These are phyloP conservation scores for Penicillium silybi DNA, from an alignment of 495 filamentous ascomycete genomes.

Conservation along the genomic window DNA sequence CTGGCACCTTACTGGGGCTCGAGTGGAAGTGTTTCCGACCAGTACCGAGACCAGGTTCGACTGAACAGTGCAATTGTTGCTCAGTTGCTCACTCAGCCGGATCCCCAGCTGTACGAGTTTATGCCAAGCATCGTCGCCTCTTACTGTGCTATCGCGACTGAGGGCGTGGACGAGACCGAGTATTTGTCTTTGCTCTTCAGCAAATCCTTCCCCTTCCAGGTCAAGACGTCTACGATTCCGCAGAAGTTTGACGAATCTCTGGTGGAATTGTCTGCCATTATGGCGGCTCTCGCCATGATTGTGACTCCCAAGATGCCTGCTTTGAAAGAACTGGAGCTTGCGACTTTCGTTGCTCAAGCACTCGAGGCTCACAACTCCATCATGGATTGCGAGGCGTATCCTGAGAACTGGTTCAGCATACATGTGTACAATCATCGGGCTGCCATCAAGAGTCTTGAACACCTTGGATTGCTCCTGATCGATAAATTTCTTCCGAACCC, in stretches of 20 bases:
- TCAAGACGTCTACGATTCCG: conserved; percentile 57
- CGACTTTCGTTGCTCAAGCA: conserved; percentile 67
- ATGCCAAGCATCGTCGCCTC: conserved; percentile 89
- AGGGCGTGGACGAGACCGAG: conserved; percentile 59
- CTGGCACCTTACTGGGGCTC: conserved; percentile 92
- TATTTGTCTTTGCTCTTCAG: conserved; percentile 85
- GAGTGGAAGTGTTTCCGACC: conserved; percentile 64
- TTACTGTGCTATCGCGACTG: conserved; percentile 69
- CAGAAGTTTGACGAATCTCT: conserved; percentile 81
- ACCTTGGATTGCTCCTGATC: conserved; percentile 70
- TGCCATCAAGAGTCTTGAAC: conserved; percentile 82
- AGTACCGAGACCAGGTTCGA: conserved; percentile 90
- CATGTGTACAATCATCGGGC: conserved; percentile 95
- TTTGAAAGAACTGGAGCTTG: conserved; percentile 70
- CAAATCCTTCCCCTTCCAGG: conserved; percentile 83
- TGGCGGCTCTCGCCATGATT: conserved; percentile 74
- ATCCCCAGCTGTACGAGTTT: conserved; percentile 78
- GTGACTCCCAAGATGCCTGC: conserved; percentile 49
- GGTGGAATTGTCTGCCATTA: conserved; percentile 81
- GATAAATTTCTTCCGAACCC: conserved; percentile 77
- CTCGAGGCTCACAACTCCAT: conserved; percentile 82
- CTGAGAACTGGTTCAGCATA: conserved; percentile 82
- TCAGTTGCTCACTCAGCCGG: conserved; percentile 70
- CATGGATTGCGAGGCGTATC: conserved; percentile 85
- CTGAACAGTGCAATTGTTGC: conserved; percentile 88